A percentile compares a stretch with the other conserved stretches of the same genome.
Evolutionary conservation across 805 yeast species (phyloP).

Genomic region (Candida argentea): DNA sequence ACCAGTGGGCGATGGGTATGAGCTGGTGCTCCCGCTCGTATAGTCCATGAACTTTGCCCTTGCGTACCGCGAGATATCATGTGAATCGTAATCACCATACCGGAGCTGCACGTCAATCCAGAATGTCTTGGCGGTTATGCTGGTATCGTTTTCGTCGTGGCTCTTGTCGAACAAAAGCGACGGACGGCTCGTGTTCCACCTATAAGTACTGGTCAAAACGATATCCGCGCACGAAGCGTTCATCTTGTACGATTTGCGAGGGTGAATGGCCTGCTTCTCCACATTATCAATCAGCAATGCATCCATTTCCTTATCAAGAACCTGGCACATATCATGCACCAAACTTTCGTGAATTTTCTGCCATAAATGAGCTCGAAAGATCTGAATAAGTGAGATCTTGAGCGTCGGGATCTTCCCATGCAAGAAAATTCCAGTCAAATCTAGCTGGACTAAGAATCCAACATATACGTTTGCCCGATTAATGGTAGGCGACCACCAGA

Average conservation of each 20-base stretch:
- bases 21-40: conserved; percentile 74
- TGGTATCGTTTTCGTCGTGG: conserved; percentile 55
- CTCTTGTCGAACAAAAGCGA: conserved; percentile 65
- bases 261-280: conserved; percentile 88
- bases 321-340: conserved; percentile 88
- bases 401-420: conserved; percentile 98
- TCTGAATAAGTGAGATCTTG: conserved; percentile 90
- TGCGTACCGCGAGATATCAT: conserved; percentile 88
- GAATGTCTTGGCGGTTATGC: conserved; percentile 53
- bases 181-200: conserved; percentile 80
- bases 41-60: conserved; percentile 90
- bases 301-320: conserved; percentile 78
- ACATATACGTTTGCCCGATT: conserved; percentile 97
- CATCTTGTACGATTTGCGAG: conserved; percentile 95
- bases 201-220: conserved; percentile 58
- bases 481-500: conserved; percentile 99
- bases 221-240: conserved; percentile 92
- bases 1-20: conserved; percentile 92
- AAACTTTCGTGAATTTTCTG: conserved; percentile 96
- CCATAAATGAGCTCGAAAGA: conserved; percentile 97
- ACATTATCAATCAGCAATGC: conserved; percentile 76
- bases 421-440: conserved; percentile 89
- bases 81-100: conserved; percentile 97
- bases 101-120: conserved; percentile 95
- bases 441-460: conserved; percentile 93